Evolutionary conservation across 1,284 basidiomycete genomes (phyloP), one percentile per base, ranked within the genome.

Genomic region (Ceratobasidium sp.): DNA sequence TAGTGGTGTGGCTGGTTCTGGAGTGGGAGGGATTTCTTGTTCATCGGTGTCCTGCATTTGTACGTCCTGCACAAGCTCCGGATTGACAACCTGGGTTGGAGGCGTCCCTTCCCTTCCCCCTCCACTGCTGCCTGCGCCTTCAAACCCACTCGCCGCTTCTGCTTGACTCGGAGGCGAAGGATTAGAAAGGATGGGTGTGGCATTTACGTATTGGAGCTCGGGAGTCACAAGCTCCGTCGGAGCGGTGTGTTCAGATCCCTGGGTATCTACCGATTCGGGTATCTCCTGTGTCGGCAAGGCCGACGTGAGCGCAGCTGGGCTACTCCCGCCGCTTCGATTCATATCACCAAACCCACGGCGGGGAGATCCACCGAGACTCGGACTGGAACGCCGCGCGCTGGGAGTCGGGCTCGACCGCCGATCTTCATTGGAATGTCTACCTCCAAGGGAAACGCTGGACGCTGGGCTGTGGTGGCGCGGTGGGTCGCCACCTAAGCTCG

Each of bases 271-370:
- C 41, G 66, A 71, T 24, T 69, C 19, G 22, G 41, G 22, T 1
- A 44, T 44, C 27, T 71, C 66, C 53, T 71, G 66, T 11, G 66
- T 71, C 27, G 66, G 66, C 14, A 57, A 19, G 0, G 22, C 66
- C n/a, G 66, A 57, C 22, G 53, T 71, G 17, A 27, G n/a, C 29
- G 53, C 41, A 53, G 36, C 27, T 29, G 66, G 66, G 31, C 66
- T 71, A 24, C 66, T 71, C 31, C 66, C 66, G 44, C 66, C 66
- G n/a, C 53, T 44, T 44, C 31, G 33, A 44, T 71, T 71, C 56
- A 71, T 57, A 22, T 24, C 36, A 22, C 41, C 66, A 71, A 71
- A 71, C 31, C 17, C 47, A 19, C 31, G 57, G 29, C 33, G 57
- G 33, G 57, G 57, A 36, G 57, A 60, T 29, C 54, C 66, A 29